A percentile compares a stretch with the other conserved stretches of the same genome.
Conservation (phyloP, 2,329 filamentous ascomycete genomes). For the Aureobasidium leucospermi region DNA sequence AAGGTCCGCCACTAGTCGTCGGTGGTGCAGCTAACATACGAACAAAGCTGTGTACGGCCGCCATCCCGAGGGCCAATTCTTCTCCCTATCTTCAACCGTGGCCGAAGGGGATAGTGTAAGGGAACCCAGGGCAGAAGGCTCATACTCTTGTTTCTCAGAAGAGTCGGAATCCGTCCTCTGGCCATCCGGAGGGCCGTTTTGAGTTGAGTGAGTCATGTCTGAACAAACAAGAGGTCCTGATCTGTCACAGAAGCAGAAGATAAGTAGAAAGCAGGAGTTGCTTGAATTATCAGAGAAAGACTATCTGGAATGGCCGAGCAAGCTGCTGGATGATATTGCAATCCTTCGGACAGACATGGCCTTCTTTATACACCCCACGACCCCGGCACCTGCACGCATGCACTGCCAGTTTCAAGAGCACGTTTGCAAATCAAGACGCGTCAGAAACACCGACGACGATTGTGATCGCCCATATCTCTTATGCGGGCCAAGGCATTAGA, state of each 20-base stretch:
- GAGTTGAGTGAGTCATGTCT: neutral
- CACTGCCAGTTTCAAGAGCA: neutral
- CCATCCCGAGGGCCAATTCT: conserved; percentile 39
- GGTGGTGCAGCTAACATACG: neutral
- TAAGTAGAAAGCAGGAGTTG: neutral
- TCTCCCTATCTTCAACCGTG: conserved; percentile 20
- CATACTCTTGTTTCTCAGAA: neutral
- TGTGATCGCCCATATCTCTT: conserved; percentile 12
- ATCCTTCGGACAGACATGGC: neutral
- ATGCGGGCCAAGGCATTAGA: conserved; percentile 12
- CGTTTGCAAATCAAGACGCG: conserved; percentile 6
- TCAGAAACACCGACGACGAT: conserved; percentile 7
- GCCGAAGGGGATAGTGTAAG: neutral
- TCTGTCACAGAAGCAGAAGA: neutral
- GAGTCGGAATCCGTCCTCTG: neutral
- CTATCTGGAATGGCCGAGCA: neutral
- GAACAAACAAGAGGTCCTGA: neutral
- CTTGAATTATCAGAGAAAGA: neutral
- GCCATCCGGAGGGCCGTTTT: neutral
- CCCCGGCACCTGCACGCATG: neutral
- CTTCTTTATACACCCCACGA: neutral
- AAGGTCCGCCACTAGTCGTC: neutral
- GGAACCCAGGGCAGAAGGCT: neutral
- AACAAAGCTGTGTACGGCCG: conserved; percentile 38
- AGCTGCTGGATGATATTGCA: neutral